Conservation (phyloP, 495 filamentous ascomycete genomes). For the Tuber calosporum region DNA sequence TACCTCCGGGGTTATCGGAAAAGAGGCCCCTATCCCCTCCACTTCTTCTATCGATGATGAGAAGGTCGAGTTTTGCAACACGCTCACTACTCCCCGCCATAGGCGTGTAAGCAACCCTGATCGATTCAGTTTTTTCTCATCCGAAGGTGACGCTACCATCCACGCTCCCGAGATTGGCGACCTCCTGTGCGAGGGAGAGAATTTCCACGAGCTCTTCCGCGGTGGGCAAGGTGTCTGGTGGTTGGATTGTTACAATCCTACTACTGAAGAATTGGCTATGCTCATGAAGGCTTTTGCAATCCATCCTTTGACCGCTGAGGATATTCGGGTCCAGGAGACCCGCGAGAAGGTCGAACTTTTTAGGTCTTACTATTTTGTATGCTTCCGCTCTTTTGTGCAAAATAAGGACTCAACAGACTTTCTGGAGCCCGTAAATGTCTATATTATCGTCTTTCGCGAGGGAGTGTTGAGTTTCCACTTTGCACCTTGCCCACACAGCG, state of each 20-base stretch:
- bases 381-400: slow-evolving; percentile 95
- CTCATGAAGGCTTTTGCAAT: slow-evolving; percentile 89
- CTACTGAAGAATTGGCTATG: slow-evolving; percentile 84
- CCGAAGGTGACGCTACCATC: slow-evolving; percentile 81
- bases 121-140: slow-evolving; percentile 93
- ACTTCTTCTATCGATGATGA: slow-evolving; percentile 19
- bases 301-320: slow-evolving; percentile 87
- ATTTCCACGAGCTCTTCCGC: slow-evolving; percentile 77
- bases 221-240: slow-evolving; percentile 92
- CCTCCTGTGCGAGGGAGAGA: slow-evolving; percentile 78
- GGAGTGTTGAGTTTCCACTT: slow-evolving; percentile 95
- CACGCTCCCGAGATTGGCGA: slow-evolving; percentile 83
- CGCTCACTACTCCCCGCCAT: slow-evolving; percentile 26
- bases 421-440: slow-evolving; percentile 93
- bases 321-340: slow-evolving; percentile 94
- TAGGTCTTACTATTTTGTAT: slow-evolving; percentile 94
- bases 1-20: slow-evolving; percentile 15
- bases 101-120: slow-evolving; percentile 52
- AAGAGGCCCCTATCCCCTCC: slow-evolving; percentile 43
- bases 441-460: slow-evolving; percentile 92
- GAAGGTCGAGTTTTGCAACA: slow-evolving; percentile 37
- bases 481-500: slow-evolving; percentile 82
- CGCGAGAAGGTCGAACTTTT: slow-evolving; percentile 98
- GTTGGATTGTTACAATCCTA: slow-evolving; percentile 86
- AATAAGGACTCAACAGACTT: slow-evolving; percentile 79